Conservation (phyloP, 306 rosid species). For the barrel medic (Medicago truncatula) region MtrunA17r5.0-ANR NC_053045.1:38668501-38669000, state of each 20-base stretch:
- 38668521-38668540: not conserved
- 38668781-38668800: not conserved
- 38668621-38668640: no score
- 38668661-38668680: no score
- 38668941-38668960: conserved; percentile 46
- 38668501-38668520: not conserved
- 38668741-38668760: not conserved
- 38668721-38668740: not conserved
- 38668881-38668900: conserved; percentile 26
- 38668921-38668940: conserved; percentile 77
- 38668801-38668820: not conserved
- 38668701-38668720: no score
- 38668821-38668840: not conserved
- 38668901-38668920: conserved; percentile 56
- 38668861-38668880: conserved; percentile 25
- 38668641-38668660: no score
- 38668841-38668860: not conserved
- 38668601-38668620: no score
- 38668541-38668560: not conserved
- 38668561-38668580: not conserved
- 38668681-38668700: no score
- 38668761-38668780: not conserved
- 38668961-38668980: conserved; percentile 54
- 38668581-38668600: not conserved
- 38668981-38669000: conserved; percentile 84